These are phyloP conservation scores for Phycomyces blakesleeanus DNA, from an alignment of 192 early-diverging fungal species.

Conservation along the genomic window DNA sequence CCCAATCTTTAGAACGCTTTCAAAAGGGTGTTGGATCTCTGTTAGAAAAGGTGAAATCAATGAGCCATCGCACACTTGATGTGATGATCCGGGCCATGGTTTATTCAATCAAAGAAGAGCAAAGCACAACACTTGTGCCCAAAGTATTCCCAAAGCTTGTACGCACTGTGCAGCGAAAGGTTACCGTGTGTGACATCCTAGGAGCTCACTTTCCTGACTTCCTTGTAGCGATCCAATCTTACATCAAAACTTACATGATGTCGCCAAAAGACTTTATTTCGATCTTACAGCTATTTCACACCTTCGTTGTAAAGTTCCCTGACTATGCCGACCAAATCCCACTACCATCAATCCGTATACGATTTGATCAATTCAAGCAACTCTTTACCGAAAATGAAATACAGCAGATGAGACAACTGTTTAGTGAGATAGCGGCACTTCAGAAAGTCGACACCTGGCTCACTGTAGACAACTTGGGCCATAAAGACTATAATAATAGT, in stretches of 20 bases:
- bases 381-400: background rate
- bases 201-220: background rate
- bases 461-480: background rate
- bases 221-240: background rate
- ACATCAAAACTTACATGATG: background rate
- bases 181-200: background rate
- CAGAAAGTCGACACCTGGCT: background rate
- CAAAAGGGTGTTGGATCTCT: background rate
- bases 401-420: background rate
- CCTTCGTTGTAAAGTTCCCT: background rate
- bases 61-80: background rate
- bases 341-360: background rate
- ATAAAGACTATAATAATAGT: background rate
- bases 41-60: background rate
- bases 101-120: background rate
- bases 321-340: background rate
- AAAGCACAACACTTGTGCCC: background rate
- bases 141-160: background rate
- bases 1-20: background rate
- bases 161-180: background rate
- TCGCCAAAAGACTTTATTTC: slow-evolving; percentile 8
- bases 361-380: background rate
- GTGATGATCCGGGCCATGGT: background rate
- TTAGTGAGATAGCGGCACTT: background rate
- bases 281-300: background rate